These are phyloP conservation scores for Pilatotrama ljubarskyi DNA, from an alignment of 768 basidiomycete species.

Conservation along the genomic window DNA sequence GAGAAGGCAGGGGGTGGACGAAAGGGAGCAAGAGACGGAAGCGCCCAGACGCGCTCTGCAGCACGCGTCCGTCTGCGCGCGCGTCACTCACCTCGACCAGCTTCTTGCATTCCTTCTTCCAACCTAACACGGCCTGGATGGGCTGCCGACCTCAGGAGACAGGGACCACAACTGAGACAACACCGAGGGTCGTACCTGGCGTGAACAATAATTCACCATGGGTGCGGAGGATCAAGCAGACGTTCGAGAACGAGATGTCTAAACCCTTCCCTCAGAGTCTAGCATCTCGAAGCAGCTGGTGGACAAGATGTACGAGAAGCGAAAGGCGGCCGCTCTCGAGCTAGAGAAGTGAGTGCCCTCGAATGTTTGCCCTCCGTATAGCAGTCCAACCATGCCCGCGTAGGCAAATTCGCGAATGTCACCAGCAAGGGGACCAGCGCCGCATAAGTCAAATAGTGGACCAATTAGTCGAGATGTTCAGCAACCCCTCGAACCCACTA, in stretches of 20 bases:
- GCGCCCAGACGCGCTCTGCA: slow-evolving; percentile 22
- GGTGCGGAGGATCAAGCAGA: slow-evolving; percentile 15
- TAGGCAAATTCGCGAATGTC: slow-evolving; percentile 85
- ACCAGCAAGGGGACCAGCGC: slow-evolving; percentile 76
- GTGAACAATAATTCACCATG: slow-evolving; percentile 13
- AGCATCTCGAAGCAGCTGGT: slow-evolving; percentile 78
- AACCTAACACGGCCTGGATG: slow-evolving; percentile 8
- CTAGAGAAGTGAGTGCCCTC: slow-evolving; percentile 78
- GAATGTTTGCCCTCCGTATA: background rate
- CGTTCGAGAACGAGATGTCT: background rate
- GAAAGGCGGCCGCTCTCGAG: slow-evolving; percentile 92
- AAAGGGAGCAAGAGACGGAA: slow-evolving; percentile 1
- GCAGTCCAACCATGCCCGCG: background rate
- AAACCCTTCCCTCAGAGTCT: slow-evolving; percentile 49
- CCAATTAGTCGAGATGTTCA: slow-evolving; percentile 94
- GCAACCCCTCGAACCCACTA: slow-evolving; percentile 74
- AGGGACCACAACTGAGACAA: background rate
- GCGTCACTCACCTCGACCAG: slow-evolving; percentile 2
- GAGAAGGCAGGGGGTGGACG: background rate
- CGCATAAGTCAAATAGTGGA: slow-evolving; percentile 87
- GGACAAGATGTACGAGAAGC: slow-evolving; percentile 96
- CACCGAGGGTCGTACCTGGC: background rate
- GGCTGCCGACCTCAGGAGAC: background rate
- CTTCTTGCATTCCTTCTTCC: background rate
- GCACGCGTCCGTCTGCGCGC: slow-evolving; percentile 18